phyloP scores from a whole-genome alignment of 2,329 filamentous ascomycete genomes.

The Sporothrix brunneoviolacea region DNA sequence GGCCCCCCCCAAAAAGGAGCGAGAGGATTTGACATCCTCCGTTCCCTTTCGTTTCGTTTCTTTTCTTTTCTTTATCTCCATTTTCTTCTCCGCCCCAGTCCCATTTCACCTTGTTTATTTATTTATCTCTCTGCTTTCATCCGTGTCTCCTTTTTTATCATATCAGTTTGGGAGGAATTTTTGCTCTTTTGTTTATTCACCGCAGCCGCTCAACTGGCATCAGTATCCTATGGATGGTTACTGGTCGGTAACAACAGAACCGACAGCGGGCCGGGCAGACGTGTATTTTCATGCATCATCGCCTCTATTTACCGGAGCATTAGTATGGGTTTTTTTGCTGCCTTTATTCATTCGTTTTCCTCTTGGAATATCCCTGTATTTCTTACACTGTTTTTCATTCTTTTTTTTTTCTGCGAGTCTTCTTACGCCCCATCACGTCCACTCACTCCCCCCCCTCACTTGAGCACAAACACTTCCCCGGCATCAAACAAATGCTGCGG shows the following conservation, averaged over 20 bases:
- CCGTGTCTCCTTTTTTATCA: too few relatives aligned
- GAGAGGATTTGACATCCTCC: conserved; percentile 25
- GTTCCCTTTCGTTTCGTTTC: background rate
- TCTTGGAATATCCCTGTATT: too few relatives aligned
- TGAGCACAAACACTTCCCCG: conserved; percentile 1
- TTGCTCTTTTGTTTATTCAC: too few relatives aligned
- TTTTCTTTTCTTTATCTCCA: background rate
- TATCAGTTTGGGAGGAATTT: too few relatives aligned
- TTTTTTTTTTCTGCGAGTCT: too few relatives aligned
- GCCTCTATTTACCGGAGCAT: background rate
- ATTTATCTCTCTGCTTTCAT: background rate
- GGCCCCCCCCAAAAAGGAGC: too few relatives aligned
- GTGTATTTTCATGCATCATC: background rate
- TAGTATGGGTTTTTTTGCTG: background rate
- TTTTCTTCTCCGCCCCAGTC: background rate
- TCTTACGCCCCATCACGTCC: too few relatives aligned
- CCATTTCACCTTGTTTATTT: conserved; percentile 1
- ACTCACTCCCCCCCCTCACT: background rate
- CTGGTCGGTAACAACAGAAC: too few relatives aligned
- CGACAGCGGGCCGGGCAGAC: too few relatives aligned
- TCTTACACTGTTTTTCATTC: too few relatives aligned
- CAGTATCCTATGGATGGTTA: too few relatives aligned
- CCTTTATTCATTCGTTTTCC: background rate
- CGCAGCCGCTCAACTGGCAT: too few relatives aligned
- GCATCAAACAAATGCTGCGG: background rate